These are phyloP conservation scores for Gossypium herbaceum DNA, from an alignment of 345 rosid genomes.

Conservation along the genomic window DNA sequence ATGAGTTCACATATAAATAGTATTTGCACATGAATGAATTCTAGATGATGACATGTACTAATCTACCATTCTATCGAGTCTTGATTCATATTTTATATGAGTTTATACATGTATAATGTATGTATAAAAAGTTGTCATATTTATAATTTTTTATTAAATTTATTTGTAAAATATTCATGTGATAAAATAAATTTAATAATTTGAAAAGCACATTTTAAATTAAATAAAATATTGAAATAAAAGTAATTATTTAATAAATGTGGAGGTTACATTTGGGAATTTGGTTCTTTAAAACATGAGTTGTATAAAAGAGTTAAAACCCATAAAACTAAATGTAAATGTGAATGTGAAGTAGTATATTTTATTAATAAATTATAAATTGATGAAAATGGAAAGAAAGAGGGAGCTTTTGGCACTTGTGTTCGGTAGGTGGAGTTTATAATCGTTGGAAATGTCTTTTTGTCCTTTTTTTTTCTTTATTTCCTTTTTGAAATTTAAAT, in stretches of 20 bases:
- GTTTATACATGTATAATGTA: fast-evolving
- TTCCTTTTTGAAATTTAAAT: slow-evolving; percentile 4
- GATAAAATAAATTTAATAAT: too few relatives aligned
- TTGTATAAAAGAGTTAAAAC: too few relatives aligned
- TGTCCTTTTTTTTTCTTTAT: neutral
- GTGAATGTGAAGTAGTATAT: too few relatives aligned
- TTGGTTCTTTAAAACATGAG: too few relatives aligned
- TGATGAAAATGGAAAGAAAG: neutral
- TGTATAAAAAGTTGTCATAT: fast-evolving
- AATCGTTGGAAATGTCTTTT: slow-evolving; percentile 14
- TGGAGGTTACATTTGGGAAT: too few relatives aligned
- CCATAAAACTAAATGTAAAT: too few relatives aligned
- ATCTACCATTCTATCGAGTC: fast-evolving
- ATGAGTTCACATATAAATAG: fast-evolving
- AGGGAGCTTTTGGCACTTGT: neutral
- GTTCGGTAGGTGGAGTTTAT: slow-evolving; percentile 15
- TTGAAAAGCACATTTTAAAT: too few relatives aligned
- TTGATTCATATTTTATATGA: fast-evolving
- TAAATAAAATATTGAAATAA: too few relatives aligned
- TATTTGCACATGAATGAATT: fast-evolving
- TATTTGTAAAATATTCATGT: too few relatives aligned
- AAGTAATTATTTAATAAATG: too few relatives aligned
- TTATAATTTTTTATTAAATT: too few relatives aligned
- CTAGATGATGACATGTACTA: fast-evolving
- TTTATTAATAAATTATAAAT: neutral